These are phyloP conservation scores for Aspergillus puulaauensis DNA, from an alignment of 2,329 filamentous ascomycete genomes.

Conservation along the genomic window DNA sequence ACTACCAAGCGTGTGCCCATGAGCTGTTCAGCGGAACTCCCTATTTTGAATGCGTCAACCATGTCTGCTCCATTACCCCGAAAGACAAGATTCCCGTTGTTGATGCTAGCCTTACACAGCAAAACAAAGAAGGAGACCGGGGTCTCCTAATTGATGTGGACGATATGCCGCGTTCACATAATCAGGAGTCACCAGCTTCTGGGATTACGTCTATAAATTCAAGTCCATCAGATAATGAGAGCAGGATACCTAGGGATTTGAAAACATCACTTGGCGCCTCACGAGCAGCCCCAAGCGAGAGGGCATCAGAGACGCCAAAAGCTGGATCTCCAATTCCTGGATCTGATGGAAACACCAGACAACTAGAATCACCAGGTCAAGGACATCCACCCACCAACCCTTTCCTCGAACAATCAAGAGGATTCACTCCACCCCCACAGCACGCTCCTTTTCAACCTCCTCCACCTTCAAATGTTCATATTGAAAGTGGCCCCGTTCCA, in stretches of 20 bases:
- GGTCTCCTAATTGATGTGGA: conserved; percentile 22
- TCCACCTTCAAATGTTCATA: conserved; percentile 4
- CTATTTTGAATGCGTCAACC: conserved; percentile 46
- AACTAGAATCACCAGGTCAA: background rate
- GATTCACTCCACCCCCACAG: background rate
- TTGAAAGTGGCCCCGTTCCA: background rate
- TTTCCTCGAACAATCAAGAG: conserved; percentile 11
- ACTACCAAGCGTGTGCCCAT: conserved; percentile 47
- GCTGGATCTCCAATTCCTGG: background rate
- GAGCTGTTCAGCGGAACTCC: conserved; percentile 42
- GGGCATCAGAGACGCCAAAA: background rate
- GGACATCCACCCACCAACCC: conserved; percentile 11
- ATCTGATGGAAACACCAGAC: background rate
- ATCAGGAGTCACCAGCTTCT: background rate
- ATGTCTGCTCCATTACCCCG: conserved; percentile 41
- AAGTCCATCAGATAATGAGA: conserved; percentile 6
- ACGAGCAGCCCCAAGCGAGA: background rate
- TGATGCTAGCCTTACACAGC: background rate
- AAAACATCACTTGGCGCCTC: background rate
- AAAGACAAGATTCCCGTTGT: conserved; percentile 18
- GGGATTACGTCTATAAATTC: conserved; percentile 1
- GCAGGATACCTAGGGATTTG: background rate
- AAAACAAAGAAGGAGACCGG: background rate
- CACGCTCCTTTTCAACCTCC: background rate
- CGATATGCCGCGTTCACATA: conserved; percentile 10